Evolutionary conservation across 2,329 filamentous ascomycete genomes (phyloP).

Genomic region (Aspergillus oerlinghausenensis): DNA sequence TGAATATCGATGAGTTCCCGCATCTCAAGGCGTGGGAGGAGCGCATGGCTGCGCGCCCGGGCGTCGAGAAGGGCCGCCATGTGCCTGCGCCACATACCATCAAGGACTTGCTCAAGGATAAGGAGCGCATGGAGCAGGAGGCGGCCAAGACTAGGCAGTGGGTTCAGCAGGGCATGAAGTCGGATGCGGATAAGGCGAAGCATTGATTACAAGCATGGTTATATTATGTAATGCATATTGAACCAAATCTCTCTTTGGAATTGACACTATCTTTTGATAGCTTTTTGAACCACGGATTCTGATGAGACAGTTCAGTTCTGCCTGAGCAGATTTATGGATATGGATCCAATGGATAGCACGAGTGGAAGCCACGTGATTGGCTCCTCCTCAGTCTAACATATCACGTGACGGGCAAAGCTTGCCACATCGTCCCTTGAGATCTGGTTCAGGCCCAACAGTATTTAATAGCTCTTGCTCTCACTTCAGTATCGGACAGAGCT

Average conservation of each 20-base stretch:
- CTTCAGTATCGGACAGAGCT: background rate
- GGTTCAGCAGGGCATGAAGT: constrained; percentile 67
- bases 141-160: constrained; percentile 54
- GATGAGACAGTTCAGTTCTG: background rate
- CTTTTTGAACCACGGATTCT: background rate
- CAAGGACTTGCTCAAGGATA: constrained; percentile 56
- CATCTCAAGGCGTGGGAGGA: constrained; percentile 72
- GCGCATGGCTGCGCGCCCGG: constrained; percentile 63
- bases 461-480: background rate
- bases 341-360: background rate
- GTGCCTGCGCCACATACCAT: constrained; percentile 62
- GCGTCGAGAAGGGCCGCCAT: constrained; percentile 69
- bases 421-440: constrained; percentile 6
- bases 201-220: background rate
- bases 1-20: constrained; percentile 72
- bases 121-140: constrained; percentile 53
- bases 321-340: background rate
- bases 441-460: background rate
- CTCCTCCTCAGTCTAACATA: background rate
- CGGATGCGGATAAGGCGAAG: constrained; percentile 52
- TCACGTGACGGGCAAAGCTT: constrained; percentile 11
- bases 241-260: background rate
- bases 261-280: background rate
- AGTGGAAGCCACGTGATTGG: background rate
- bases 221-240: background rate